Base-by-base conservation (phyloP, 2,329 filamentous ascomycete genomes). In the Microcyclosporella mali region DNA sequence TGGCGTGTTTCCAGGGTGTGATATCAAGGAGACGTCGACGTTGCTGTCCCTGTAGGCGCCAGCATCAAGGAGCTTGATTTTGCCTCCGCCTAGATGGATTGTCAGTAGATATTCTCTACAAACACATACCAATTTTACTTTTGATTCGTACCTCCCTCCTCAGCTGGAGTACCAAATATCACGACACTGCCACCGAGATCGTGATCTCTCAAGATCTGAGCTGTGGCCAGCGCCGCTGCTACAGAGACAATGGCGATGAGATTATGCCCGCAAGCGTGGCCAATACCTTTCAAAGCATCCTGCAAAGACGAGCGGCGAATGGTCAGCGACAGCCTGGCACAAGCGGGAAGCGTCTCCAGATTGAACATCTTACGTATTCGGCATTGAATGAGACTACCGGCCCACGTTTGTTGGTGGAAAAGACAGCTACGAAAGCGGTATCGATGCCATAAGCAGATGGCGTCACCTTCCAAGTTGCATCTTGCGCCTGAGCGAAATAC, bases 351-450 rank as follows among this genome's bases (percentile, higher is more conserved):
- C n/a, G n/a, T n/a, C n/a, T n/a, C n/a, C n/a, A n/a, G n/a, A n/a
- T n/a, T n/a, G n/a, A n/a, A n/a, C n/a, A n/a, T n/a, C n/a, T n/a
- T n/a, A n/a, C n/a, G 31, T 57, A 61, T 37, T 61, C 56, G n/a
- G 53, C 58, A 37, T 59, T 60, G 51, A 71, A 71, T 11, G 64
- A 67, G 8, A 71, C 66, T 0, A 64, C 67, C 2, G 50, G 47
- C 7, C 49, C 51, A 14, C 62, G 6, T 37, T 55, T 66, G 9
- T 69, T 67, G 39, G 63, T 71, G 42, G 73, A 68, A 44, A 64
- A 75, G 1, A 70, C 68, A 3, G 73, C 74, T 18, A 70, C 66
- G 65, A 75, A 78, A 10, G 74, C 74, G 2, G 74, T 78, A 27
- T 65, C 62, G 47, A 78, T 65, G 7, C 67, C 70, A 49, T 75